These are phyloP conservation scores for Podospora tetraspora DNA, from an alignment of 495 filamentous ascomycete genomes.

Conservation along the genomic window DNA sequence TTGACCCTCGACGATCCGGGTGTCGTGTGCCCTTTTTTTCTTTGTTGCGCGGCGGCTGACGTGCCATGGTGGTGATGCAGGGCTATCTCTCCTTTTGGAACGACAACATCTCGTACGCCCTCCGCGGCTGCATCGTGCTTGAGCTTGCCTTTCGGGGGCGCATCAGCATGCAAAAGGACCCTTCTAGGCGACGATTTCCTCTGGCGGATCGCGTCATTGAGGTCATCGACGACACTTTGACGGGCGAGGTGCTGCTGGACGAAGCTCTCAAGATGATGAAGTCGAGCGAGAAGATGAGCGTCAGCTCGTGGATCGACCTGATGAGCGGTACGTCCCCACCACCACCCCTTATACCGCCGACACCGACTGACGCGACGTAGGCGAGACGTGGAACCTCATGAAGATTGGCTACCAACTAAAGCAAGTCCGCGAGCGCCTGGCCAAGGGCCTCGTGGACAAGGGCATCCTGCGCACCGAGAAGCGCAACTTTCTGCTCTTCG, in stretches of 20 bases:
- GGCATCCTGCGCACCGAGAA: slow-evolving; percentile 98
- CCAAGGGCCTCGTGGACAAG: slow-evolving; percentile 98
- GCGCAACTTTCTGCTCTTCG: slow-evolving; percentile 97
- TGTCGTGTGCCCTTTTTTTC: not conserved
- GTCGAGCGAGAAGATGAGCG: slow-evolving; percentile 98
- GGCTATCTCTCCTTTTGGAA: slow-evolving; percentile 99
- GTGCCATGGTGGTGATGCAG: slow-evolving; percentile 37
- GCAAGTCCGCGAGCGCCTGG: slow-evolving; percentile 94
- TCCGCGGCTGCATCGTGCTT: slow-evolving; percentile 96
- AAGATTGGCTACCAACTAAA: slow-evolving; percentile 99
- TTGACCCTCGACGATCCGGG: not conserved
- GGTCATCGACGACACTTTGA: slow-evolving; percentile 94
- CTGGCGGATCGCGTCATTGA: slow-evolving; percentile 90
- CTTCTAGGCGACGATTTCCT: slow-evolving; percentile 84
- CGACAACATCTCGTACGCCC: slow-evolving; percentile 97
- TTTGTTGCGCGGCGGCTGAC: not conserved
- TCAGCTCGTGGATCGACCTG: slow-evolving; percentile 95
- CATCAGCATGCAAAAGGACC: slow-evolving; percentile 97
- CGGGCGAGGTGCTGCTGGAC: slow-evolving; percentile 94
- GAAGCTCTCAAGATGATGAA: slow-evolving; percentile 99
- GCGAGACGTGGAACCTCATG: slow-evolving; percentile 99
- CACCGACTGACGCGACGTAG: slow-evolving; percentile 39
- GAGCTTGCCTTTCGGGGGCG: slow-evolving; percentile 94
- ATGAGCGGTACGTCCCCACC: slow-evolving; percentile 80
- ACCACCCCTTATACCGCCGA: too few species aligned